Evolutionary conservation across 208 protist genomes (phyloP).

Genomic region (Trypanosoma melophagium): DNA sequence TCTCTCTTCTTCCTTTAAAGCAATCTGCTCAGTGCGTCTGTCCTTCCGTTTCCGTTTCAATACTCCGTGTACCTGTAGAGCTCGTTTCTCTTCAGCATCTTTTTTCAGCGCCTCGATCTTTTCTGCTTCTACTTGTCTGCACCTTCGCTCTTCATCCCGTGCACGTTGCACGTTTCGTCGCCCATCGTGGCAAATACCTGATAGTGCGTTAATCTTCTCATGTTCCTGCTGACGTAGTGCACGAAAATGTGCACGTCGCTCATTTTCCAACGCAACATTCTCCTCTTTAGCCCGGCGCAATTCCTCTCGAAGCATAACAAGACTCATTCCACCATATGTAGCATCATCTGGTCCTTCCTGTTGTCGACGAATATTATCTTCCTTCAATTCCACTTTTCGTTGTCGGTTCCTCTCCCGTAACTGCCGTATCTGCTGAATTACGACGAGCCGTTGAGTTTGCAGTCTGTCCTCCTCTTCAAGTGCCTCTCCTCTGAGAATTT

Average conservation of each 20-base stretch:
- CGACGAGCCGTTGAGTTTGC: conserved; percentile 32
- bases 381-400: conserved; percentile 25
- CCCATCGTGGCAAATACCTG: conserved; percentile 23
- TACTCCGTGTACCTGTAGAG: conserved; percentile 51
- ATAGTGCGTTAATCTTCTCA: conserved; percentile 24
- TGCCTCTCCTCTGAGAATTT: conserved; percentile 34
- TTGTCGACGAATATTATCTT: conserved; percentile 13
- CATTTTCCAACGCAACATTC: conserved; percentile 13
- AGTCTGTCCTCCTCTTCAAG: conserved; percentile 40
- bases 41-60: conserved; percentile 45
- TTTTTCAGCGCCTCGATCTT: conserved; percentile 31
- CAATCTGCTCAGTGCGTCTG: conserved; percentile 30
- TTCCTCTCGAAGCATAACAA: conserved; percentile 13
- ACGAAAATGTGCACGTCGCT: conserved; percentile 10
- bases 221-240: conserved; percentile 15
- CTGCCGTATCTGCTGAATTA: conserved; percentile 65
- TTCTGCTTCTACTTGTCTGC: conserved; percentile 26
- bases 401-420: conserved; percentile 55
- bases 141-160: conserved; percentile 29
- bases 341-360: neutral
- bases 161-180: conserved; percentile 37
- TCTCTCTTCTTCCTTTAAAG: conserved; percentile 39
- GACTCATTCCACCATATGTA: conserved; percentile 7
- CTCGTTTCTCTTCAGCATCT: conserved; percentile 38
- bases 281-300: conserved; percentile 14